Base-by-base conservation (phyloP, 1,284 basidiomycete genomes). In the Ceratobasidium sp. region DNA sequence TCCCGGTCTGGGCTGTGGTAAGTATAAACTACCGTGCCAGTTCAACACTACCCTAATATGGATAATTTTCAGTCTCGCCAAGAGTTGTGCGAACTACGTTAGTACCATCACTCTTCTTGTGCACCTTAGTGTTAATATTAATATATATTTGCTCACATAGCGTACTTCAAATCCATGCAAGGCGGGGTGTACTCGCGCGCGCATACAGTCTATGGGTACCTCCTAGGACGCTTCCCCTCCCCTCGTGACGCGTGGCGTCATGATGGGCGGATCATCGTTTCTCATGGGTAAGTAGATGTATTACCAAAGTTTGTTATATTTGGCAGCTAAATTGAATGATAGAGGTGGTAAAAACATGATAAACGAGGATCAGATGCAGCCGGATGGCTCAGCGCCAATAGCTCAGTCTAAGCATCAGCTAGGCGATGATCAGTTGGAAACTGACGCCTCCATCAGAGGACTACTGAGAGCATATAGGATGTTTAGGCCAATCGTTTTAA, bases 111-210 rank as follows among this genome's bases (percentile, higher is more conserved):
- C n/a, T n/a, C n/a, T n/a, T 36, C 18, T 21, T 8, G 14, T n/a
- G 5, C 5, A 16, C 16, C 3, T 18, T 18, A 30, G n/a, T 39
- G 12, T 28, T 61, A 6, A 32, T 10, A 9, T 28, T 43, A 3
- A 58, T 21, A 9, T 5, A 46, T 21, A 18, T 36, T 28, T 36
- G 30, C 28, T 2, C 9, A 8, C 23, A 14, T 39, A 70, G 67
- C 67, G 1, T 70, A 70, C 50, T 70, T 70, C 43, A 70, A 70
- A n/a, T 70, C 67, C 1, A 70, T 70, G 67, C 67, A 70, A 48
- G 67, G 67, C 18, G 67, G 67, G 1, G 67, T 70, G 4, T 70
- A 70, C 26, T 46, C 53, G 18, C 67, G 67, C 8, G 67, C 52
- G 23, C 53, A 70, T 48, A 70, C 67, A 58, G 67, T 70, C 8